A percentile compares a stretch with the other conserved stretches of the same genome.
phyloP scores from a whole-genome alignment of 768 basidiomycete genomes.

The Agaricus subrufescens region DNA sequence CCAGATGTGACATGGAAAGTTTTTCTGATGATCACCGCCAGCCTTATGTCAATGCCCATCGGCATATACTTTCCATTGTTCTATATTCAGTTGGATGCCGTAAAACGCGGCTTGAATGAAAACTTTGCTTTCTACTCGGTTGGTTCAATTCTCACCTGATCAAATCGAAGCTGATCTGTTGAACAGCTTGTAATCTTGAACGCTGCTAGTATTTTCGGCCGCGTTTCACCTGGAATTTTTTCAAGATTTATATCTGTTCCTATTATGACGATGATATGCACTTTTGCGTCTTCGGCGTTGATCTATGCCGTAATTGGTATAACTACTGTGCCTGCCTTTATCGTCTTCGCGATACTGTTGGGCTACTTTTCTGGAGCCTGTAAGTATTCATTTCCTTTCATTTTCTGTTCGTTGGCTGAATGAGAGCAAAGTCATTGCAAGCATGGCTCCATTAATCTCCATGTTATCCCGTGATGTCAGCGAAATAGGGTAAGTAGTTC shows the following conservation, averaged over 20 bases:
- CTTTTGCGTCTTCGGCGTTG: slow-evolving; percentile 14
- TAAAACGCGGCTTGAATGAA: slow-evolving; percentile 23
- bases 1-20: not conserved
- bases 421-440: slow-evolving; percentile 7
- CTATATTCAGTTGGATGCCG: slow-evolving; percentile 35
- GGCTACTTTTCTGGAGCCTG: slow-evolving; percentile 29
- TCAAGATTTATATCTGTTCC: slow-evolving; percentile 13
- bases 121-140: slow-evolving; percentile 39
- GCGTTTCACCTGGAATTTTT: slow-evolving; percentile 13
- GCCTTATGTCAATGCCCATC: slow-evolving; percentile 17
- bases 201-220: slow-evolving; percentile 14
- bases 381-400: slow-evolving; percentile 1
- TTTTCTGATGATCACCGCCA: not conserved
- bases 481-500: slow-evolving; percentile 9
- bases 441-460: slow-evolving; percentile 10
- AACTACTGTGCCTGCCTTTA: slow-evolving; percentile 23
- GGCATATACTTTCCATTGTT: slow-evolving; percentile 32
- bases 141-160: not conserved
- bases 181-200: slow-evolving; percentile 20
- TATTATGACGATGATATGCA: slow-evolving; percentile 13
- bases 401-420: not conserved
- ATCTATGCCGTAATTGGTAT: slow-evolving; percentile 32
- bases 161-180: not conserved
- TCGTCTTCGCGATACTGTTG: slow-evolving; percentile 32
- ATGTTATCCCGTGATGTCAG: slow-evolving; percentile 4